Percentiles rank a stretch among this genome's conserved stretches.
These are phyloP conservation scores for Alternaria longipes DNA, from an alignment of 2,329 filamentous ascomycete species.

Conservation along the genomic window DNA sequence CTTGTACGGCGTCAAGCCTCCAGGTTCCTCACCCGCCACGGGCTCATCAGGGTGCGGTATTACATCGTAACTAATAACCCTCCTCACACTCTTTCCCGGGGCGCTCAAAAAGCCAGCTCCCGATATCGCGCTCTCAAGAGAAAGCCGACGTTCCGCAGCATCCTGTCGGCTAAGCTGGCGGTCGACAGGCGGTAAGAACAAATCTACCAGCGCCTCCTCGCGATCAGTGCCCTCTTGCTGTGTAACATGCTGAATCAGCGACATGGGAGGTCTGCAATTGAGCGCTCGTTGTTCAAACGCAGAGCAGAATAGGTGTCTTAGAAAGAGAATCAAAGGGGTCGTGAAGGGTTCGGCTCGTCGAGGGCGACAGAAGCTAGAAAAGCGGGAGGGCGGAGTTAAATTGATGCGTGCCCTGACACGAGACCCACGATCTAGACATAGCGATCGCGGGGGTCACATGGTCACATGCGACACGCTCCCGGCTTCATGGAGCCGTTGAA, in stretches of 20 bases:
- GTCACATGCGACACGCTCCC: conserved; percentile 16
- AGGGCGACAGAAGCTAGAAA: conserved; percentile 15
- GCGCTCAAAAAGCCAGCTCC: conserved; percentile 28
- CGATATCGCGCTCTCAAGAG: conserved; percentile 41
- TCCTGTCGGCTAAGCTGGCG: conserved; percentile 42
- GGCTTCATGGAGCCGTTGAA: conserved; percentile 3
- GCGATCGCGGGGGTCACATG: conserved; percentile 23
- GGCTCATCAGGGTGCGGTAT: conserved; percentile 53
- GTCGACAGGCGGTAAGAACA: conserved; percentile 48
- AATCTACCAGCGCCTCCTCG: conserved; percentile 51
- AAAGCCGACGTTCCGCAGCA: conserved; percentile 41
- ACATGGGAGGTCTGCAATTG: conserved; percentile 52
- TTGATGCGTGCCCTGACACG: conserved; percentile 25
- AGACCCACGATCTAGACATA: conserved; percentile 24
- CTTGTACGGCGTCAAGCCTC: conserved; percentile 60
- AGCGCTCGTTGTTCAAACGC: conserved; percentile 16
- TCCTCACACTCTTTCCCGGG: conserved; percentile 47
- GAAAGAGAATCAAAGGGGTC: conserved; percentile 9
- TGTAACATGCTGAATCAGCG: conserved; percentile 62
- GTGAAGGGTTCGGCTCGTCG: conserved; percentile 10
- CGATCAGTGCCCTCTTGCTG: conserved; percentile 60
- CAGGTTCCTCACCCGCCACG: conserved; percentile 50
- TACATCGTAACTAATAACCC: conserved; percentile 60
- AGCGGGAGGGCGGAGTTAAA: conserved; percentile 25
- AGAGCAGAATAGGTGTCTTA: conserved; percentile 14